phyloP scores from a whole-genome alignment of 2,329 filamentous ascomycete genomes.

The Claviceps digitariae region DNA sequence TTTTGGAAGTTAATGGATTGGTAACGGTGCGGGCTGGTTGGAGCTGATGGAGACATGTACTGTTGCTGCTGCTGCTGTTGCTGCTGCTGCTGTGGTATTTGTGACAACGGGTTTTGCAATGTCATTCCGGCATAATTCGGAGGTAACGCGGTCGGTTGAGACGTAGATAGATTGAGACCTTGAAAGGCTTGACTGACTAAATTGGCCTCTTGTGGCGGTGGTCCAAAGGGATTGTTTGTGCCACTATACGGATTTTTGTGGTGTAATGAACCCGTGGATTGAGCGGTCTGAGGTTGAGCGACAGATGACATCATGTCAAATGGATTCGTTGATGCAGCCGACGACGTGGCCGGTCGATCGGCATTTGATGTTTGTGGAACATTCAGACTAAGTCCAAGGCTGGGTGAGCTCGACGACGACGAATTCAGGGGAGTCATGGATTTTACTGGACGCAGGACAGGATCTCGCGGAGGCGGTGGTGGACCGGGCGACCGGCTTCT shows the following conservation, averaged over 20 bases:
- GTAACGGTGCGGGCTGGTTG: conserved; percentile 27
- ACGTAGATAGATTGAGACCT: conserved; percentile 51
- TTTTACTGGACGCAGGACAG: conserved; percentile 32
- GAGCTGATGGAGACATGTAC: conserved; percentile 27
- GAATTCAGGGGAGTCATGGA: conserved; percentile 41
- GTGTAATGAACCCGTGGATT: conserved; percentile 49
- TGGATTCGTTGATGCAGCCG: conserved; percentile 47
- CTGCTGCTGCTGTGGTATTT: conserved; percentile 20
- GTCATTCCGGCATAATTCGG: conserved; percentile 53
- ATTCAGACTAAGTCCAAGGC: conserved; percentile 20
- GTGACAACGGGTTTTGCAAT: background rate
- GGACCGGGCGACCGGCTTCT: conserved; percentile 27
- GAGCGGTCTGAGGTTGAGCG: conserved; percentile 46
- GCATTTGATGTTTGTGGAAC: conserved; percentile 16
- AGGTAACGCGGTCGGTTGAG: conserved; percentile 36
- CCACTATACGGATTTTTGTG: conserved; percentile 41
- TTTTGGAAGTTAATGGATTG: conserved; percentile 25
- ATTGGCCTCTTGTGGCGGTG: conserved; percentile 26
- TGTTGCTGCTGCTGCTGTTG: conserved; percentile 20
- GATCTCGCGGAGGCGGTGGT: conserved; percentile 29
- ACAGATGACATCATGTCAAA: conserved; percentile 47
- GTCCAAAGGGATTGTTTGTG: conserved; percentile 59
- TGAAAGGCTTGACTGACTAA: conserved; percentile 58
- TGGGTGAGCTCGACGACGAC: conserved; percentile 15
- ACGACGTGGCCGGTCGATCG: conserved; percentile 25